A percentile compares a stretch with the other conserved stretches of the same genome.
These are phyloP conservation scores for Flaveria brownii DNA, from an alignment of 129 eudicot species.

Conservation along the genomic window DNA sequence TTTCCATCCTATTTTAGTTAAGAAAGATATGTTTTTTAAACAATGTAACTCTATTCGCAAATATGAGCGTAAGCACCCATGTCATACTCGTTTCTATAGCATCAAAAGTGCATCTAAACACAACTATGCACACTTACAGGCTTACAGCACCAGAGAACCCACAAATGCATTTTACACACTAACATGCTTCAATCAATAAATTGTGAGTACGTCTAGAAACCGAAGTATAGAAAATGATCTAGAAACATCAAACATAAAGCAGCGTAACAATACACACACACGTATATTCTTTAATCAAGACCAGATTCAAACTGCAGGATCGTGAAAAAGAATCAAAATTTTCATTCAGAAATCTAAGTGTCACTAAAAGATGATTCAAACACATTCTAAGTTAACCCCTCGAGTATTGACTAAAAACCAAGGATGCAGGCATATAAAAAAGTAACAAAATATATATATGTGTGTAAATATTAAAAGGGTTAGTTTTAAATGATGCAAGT, in stretches of 20 bases:
- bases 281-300: background rate
- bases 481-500: slow-evolving; percentile 4
- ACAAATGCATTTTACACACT: background rate
- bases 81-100: slow-evolving; percentile 5
- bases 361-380: slow-evolving; percentile 15
- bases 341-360: no score
- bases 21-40: background rate
- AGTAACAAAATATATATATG: background rate
- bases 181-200: background rate
- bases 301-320: slow-evolving; percentile 2
- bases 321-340: background rate
- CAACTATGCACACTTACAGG: slow-evolving; percentile 13
- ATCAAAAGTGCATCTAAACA: slow-evolving; percentile 1
- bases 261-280: no score
- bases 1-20: slow-evolving; percentile 9
- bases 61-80: background rate
- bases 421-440: background rate
- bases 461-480: background rate
- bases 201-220: background rate
- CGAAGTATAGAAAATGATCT: background rate
- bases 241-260: background rate
- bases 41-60: slow-evolving; percentile 4
- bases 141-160: slow-evolving; percentile 3
- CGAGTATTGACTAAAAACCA: background rate
- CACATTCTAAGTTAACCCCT: background rate